phyloP scores from a whole-genome alignment of 805 yeast genomes.

The Ogataea zsoltii region DNA sequence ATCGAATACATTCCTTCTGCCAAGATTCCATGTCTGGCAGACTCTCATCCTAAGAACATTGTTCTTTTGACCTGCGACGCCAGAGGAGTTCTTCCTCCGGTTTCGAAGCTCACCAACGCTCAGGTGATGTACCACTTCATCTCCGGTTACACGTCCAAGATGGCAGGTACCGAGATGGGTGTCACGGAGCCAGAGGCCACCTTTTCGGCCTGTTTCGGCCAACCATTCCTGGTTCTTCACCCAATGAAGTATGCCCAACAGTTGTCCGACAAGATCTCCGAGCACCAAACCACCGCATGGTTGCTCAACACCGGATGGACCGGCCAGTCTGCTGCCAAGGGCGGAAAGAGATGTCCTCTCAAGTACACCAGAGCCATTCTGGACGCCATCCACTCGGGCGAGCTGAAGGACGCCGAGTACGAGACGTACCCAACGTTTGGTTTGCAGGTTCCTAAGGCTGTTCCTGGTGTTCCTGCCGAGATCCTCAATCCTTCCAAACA shows the following conservation, averaged over 20 bases:
- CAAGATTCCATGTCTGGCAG: slow-evolving; percentile 90
- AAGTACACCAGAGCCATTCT: slow-evolving; percentile 96
- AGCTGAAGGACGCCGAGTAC: slow-evolving; percentile 73
- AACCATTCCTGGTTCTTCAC: slow-evolving; percentile 96
- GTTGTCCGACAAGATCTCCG: slow-evolving; percentile 86
- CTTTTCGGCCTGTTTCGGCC: slow-evolving; percentile 98
- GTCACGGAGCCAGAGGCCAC: slow-evolving; percentile 98
- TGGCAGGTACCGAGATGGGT: slow-evolving; percentile 99
- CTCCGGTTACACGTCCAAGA: slow-evolving; percentile 97
- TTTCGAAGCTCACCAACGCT: slow-evolving; percentile 86
- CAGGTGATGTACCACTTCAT: slow-evolving; percentile 99
- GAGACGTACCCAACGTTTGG: slow-evolving; percentile 87
- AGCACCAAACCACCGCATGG: slow-evolving; percentile 93
- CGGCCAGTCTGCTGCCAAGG: slow-evolving; percentile 87
- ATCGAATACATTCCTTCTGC: slow-evolving; percentile 96
- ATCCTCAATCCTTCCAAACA: slow-evolving; percentile 83
- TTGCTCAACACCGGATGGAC: slow-evolving; percentile 98
- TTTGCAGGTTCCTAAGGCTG: slow-evolving; percentile 79
- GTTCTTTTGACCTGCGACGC: slow-evolving; percentile 95
- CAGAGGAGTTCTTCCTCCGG: slow-evolving; percentile 96
- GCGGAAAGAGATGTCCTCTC: slow-evolving; percentile 97
- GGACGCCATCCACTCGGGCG: slow-evolving; percentile 92
- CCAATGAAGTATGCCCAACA: slow-evolving; percentile 98
- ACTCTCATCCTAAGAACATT: slow-evolving; percentile 88
- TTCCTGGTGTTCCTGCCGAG: slow-evolving; percentile 80